A percentile compares a stretch with the other conserved stretches of the same genome.
phyloP scores from a whole-genome alignment of 129 eudicot genomes.

The Rutidosis leptorrhynchoides region DNA sequence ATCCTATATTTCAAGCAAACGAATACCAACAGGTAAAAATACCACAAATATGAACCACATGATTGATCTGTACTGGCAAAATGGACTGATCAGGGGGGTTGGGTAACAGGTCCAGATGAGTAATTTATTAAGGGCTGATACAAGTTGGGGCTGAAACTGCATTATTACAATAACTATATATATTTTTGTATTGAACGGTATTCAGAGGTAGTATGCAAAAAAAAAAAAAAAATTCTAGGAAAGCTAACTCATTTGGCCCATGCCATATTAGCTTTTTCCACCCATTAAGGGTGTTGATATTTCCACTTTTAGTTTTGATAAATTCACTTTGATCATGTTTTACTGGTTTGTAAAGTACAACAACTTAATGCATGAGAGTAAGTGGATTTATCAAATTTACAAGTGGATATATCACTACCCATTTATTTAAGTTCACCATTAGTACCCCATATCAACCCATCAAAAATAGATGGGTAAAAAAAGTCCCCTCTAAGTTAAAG shows the following conservation, averaged over 20 bases:
- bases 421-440: not conserved
- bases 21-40: not conserved
- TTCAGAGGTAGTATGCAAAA: not conserved
- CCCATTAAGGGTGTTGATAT: too few species aligned
- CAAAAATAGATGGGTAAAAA: not conserved
- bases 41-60: not conserved
- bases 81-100: not conserved
- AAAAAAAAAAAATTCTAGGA: not conserved
- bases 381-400: too few species aligned
- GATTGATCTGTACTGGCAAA: not conserved
- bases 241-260: not conserved
- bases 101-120: not conserved
- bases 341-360: too few species aligned
- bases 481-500: not conserved
- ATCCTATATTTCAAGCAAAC: not conserved
- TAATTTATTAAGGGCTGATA: not conserved
- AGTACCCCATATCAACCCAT: not conserved
- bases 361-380: too few species aligned
- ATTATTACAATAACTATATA: not conserved
- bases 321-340: too few species aligned
- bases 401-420: too few species aligned
- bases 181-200: not conserved
- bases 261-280: not conserved
- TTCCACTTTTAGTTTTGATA: too few species aligned
- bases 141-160: too few species aligned